A percentile compares a stretch with the other conserved stretches of the same genome.
Evolutionary conservation across 1,284 basidiomycete genomes (phyloP).

Genomic region (Sparassis latifolia): DNA sequence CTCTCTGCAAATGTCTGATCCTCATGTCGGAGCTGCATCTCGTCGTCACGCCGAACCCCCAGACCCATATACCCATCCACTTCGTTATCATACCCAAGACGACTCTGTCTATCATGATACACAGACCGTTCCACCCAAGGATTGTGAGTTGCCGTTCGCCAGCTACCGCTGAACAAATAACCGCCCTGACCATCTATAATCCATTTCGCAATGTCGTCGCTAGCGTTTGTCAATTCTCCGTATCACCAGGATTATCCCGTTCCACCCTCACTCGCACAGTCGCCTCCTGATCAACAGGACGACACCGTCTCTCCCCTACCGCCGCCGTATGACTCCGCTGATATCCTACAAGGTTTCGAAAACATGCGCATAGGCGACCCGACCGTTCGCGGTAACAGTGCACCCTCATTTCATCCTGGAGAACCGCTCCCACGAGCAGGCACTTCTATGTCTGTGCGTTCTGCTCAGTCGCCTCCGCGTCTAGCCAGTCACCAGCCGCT

Average conservation of each 20-base stretch:
- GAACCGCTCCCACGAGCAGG: conserved; percentile 35
- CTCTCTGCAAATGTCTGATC: too few species aligned
- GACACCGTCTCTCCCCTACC: conserved; percentile 25
- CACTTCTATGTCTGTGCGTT: conserved; percentile 46
- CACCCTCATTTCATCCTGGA: conserved; percentile 11
- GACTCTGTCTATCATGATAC: neutral
- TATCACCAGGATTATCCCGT: conserved; percentile 30
- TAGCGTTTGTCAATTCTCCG: neutral
- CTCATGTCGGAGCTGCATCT: too few species aligned
- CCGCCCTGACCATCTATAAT: conserved; percentile 1
- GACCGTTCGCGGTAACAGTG: conserved; percentile 13
- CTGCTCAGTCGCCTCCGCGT: conserved; percentile 23
- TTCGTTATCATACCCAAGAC: conserved; percentile 6
- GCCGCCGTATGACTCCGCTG: conserved; percentile 35
- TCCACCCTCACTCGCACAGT: conserved; percentile 31
- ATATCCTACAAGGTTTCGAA: conserved; percentile 41
- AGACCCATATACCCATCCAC: conserved; percentile 10
- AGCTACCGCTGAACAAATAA: conserved; percentile 4
- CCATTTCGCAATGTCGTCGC: too few species aligned
- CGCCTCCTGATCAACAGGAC: conserved; percentile 24
- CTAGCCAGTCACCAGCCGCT: conserved; percentile 17
- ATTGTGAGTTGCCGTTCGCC: conserved; percentile 14
- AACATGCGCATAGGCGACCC: conserved; percentile 41
- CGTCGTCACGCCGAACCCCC: conserved; percentile 8
- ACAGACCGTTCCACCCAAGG: conserved; percentile 3